These are phyloP conservation scores for Tagetes patula DNA, from an alignment of 129 eudicot genomes.

Conservation along the genomic window DNA sequence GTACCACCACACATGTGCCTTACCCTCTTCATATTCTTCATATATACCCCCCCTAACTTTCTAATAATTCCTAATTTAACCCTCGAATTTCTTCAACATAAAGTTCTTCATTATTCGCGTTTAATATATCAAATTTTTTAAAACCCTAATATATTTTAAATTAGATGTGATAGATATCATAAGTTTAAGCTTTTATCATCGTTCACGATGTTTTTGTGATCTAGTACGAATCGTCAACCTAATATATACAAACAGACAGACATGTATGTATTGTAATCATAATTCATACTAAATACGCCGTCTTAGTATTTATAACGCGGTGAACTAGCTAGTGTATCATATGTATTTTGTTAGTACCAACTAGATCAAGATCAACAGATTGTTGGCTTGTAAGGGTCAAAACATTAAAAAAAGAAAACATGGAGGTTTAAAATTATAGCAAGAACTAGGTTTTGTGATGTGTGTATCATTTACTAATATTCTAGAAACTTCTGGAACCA, in stretches of 20 bases:
- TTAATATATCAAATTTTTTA: background rate
- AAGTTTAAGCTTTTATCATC: background rate
- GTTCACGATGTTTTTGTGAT: too few relatives aligned
- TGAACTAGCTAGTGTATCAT: background rate
- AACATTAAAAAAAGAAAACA: background rate
- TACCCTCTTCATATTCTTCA: constrained; percentile 11
- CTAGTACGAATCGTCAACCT: too few relatives aligned
- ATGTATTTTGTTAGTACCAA: background rate
- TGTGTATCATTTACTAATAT: constrained; percentile 12
- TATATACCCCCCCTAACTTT: background rate
- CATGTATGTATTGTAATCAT: background rate
- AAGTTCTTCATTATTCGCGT: too few relatives aligned
- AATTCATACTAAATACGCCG: background rate
- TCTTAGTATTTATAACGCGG: too few relatives aligned
- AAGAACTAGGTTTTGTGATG: background rate
- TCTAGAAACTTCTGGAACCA: constrained; percentile 18
- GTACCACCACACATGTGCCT: constrained; percentile 28
- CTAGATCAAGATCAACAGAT: background rate
- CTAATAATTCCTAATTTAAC: background rate
- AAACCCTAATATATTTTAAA: background rate
- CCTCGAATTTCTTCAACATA: background rate
- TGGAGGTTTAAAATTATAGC: background rate
- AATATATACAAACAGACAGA: background rate
- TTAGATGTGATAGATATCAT: background rate
- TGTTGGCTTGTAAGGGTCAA: background rate